These are phyloP conservation scores for Pseudogymnoascus sp. DNA, from an alignment of 2,329 filamentous ascomycete species.

Conservation along the genomic window DNA sequence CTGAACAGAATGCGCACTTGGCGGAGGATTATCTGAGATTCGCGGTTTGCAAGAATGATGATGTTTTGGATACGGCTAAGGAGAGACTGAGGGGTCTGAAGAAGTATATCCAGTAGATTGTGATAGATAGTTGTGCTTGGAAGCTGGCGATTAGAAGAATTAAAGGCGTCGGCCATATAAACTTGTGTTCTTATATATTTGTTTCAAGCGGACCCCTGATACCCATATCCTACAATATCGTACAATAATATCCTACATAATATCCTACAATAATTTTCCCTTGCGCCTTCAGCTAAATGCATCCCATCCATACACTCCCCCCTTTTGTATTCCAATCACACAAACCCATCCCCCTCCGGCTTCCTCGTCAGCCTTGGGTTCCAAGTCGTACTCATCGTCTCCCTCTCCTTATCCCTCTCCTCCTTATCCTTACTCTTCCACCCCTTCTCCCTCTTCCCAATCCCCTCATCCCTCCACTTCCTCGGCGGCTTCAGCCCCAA, in stretches of 20 bases:
- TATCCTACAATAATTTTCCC: not conserved
- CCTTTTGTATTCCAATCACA: not conserved
- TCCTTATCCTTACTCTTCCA: slow-evolving; percentile 10
- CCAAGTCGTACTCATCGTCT: slow-evolving; percentile 3
- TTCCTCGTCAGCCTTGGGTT: slow-evolving; percentile 1
- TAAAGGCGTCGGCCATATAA: not conserved
- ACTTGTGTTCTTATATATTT: not conserved
- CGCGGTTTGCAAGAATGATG: slow-evolving; percentile 92
- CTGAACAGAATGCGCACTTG: slow-evolving; percentile 70
- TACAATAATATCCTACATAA: not conserved
- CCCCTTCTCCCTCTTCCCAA: slow-evolving; percentile 21
- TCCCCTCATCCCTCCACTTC: slow-evolving; percentile 44
- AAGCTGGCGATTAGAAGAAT: not conserved
- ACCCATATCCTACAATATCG: not conserved
- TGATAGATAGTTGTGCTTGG: not conserved
- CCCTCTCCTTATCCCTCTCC: slow-evolving; percentile 3
- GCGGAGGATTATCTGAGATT: slow-evolving; percentile 92
- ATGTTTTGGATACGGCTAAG: slow-evolving; percentile 73
- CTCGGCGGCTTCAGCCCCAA: slow-evolving; percentile 55
- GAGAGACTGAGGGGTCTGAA: slow-evolving; percentile 64
- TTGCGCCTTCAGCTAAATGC: not conserved
- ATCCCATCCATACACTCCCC: not conserved
- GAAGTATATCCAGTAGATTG: slow-evolving; percentile 50
- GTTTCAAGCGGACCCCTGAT: not conserved
- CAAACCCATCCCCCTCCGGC: slow-evolving; percentile 3